Percentiles rank a stretch among this genome's conserved stretches.
These are phyloP conservation scores for Amauroascus verrucosus DNA, from an alignment of 2,329 filamentous ascomycete species.

Conservation along the genomic window DNA sequence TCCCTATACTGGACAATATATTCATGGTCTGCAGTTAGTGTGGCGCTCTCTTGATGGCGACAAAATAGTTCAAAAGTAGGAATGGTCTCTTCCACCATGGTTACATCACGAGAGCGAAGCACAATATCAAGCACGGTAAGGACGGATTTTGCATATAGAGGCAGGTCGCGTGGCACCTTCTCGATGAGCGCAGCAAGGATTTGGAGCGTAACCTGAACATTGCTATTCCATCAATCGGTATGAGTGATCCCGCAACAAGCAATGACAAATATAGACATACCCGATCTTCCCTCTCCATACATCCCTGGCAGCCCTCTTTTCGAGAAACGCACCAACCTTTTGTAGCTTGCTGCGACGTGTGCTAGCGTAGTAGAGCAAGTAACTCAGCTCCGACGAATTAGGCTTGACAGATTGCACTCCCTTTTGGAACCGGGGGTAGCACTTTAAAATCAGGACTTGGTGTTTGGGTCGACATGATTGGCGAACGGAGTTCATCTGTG, in stretches of 20 bases:
- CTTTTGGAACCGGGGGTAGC: constrained; percentile 88
- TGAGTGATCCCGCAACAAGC: background rate
- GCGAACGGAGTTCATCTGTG: constrained; percentile 46
- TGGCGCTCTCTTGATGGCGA: constrained; percentile 73
- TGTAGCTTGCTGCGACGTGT: constrained; percentile 90
- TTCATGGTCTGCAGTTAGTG: constrained; percentile 72
- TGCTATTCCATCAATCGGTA: constrained; percentile 42
- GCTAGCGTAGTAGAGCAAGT: constrained; percentile 91
- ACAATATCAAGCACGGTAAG: constrained; percentile 76
- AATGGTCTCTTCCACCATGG: constrained; percentile 83
- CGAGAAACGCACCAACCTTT: constrained; percentile 88
- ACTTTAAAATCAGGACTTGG: constrained; percentile 90
- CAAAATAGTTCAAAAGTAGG: constrained; percentile 83
- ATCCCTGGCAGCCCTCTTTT: constrained; percentile 86
- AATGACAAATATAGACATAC: constrained; percentile 42
- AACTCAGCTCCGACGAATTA: constrained; percentile 92
- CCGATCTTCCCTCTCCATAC: constrained; percentile 81
- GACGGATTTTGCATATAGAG: constrained; percentile 75
- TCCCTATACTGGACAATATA: constrained; percentile 75
- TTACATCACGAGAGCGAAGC: constrained; percentile 75
- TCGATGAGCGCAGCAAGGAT: constrained; percentile 87
- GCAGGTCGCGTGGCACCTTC: constrained; percentile 80
- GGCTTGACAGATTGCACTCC: constrained; percentile 86
- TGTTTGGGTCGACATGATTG: constrained; percentile 76
- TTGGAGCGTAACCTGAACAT: constrained; percentile 88